These are phyloP conservation scores for Chlorella sp. DNA, from an alignment of 139 green algal genomes.

Conservation along the genomic window DNA sequence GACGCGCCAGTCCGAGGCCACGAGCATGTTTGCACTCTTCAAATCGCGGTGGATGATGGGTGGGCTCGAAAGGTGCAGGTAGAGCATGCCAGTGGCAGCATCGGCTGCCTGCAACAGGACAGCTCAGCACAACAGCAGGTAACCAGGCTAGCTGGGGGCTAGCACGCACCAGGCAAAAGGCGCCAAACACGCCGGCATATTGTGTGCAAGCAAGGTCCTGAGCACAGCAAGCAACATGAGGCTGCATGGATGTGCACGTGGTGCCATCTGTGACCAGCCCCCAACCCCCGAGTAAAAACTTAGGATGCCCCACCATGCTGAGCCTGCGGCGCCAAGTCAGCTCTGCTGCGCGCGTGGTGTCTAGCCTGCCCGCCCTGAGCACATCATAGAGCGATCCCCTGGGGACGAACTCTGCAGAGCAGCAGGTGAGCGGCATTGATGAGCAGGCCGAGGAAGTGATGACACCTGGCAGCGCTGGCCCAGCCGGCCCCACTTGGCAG, in stretches of 20 bases:
- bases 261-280: background rate
- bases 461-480: no score
- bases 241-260: no score
- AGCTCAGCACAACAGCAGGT: background rate
- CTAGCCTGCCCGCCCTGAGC: background rate
- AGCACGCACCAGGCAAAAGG: no score
- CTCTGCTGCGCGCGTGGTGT: background rate
- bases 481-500: no score
- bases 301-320: background rate
- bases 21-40: conserved; percentile 68
- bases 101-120: background rate
- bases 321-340: background rate
- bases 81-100: background rate
- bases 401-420: background rate
- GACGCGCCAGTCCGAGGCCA: conserved; percentile 13
- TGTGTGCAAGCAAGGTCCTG: no score
- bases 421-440: no score
- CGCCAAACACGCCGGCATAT: background rate
- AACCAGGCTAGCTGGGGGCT: background rate
- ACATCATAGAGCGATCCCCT: background rate
- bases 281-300: background rate
- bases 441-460: no score
- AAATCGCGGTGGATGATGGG: conserved; percentile 83
- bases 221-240: background rate
- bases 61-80: conserved; percentile 71